Evolutionary conservation across 2,329 filamentous ascomycete species (phyloP).

Genomic region (Hirsutella thompsonii): DNA sequence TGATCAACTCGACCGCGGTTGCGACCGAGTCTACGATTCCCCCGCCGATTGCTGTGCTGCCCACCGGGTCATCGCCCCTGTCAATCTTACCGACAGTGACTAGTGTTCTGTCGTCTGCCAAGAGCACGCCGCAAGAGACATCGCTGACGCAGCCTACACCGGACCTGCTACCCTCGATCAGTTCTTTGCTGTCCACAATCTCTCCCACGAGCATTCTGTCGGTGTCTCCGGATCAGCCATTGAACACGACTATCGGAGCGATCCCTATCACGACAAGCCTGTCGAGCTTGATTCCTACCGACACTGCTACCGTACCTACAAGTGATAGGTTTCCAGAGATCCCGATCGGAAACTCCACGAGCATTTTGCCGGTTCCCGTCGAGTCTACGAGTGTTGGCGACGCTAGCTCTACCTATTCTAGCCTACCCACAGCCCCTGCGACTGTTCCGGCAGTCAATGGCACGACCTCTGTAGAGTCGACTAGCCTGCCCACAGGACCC

Average conservation of each 20-base stretch:
- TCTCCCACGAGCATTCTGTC: neutral
- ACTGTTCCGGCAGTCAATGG: constrained; percentile 3
- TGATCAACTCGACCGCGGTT: constrained; percentile 2
- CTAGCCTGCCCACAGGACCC: neutral
- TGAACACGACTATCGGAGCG: neutral
- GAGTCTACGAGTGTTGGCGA: neutral
- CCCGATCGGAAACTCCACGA: constrained; percentile 5
- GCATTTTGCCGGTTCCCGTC: neutral
- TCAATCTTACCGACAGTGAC: neutral
- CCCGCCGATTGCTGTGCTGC: neutral
- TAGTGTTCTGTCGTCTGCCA: neutral
- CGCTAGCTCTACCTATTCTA: neutral
- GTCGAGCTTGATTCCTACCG: constrained; percentile 3
- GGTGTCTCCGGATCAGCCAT: neutral
- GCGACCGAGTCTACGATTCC: neutral
- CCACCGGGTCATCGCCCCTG: neutral
- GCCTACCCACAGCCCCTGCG: constrained; percentile 1
- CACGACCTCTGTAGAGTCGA: neutral
- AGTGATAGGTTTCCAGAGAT: constrained; percentile 3
- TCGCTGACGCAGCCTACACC: neutral
- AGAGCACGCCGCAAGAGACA: neutral
- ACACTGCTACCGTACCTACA: constrained; percentile 2
- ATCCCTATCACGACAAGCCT: neutral
- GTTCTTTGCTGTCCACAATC: neutral
- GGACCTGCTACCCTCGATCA: neutral